Conservation (phyloP, 495 filamentous ascomycete species). For the Aspergillus panamensis region DNA sequence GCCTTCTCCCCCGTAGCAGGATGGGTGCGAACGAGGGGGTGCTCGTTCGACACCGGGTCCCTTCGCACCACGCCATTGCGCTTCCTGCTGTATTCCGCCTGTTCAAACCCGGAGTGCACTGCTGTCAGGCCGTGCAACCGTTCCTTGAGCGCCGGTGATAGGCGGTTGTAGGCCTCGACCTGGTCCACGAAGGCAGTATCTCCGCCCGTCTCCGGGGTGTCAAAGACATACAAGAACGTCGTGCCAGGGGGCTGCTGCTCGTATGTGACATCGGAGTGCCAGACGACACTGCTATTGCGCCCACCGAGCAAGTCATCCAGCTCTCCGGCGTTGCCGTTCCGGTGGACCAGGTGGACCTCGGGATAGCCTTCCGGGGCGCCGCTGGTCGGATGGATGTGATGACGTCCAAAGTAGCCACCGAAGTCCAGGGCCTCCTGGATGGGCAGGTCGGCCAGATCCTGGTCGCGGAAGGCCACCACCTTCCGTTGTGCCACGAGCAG, state of each 20-base stretch:
- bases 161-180: slow-evolving; percentile 72
- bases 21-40: slow-evolving; percentile 78
- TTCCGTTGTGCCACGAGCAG: slow-evolving; percentile 74
- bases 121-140: slow-evolving; percentile 74
- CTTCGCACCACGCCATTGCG: slow-evolving; percentile 62
- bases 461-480: slow-evolving; percentile 75
- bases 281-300: slow-evolving; percentile 65
- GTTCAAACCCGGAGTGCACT: slow-evolving; percentile 68
- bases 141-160: slow-evolving; percentile 67
- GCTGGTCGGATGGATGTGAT: slow-evolving; percentile 78
- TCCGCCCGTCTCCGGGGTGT: slow-evolving; percentile 70
- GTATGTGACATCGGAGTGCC: slow-evolving; percentile 82
- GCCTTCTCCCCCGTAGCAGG: slow-evolving; percentile 80
- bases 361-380: slow-evolving; percentile 68
- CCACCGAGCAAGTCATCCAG: slow-evolving; percentile 57
- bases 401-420: slow-evolving; percentile 73
- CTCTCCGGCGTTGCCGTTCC: slow-evolving; percentile 59
- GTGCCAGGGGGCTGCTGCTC: slow-evolving; percentile 83
- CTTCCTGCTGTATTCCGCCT: slow-evolving; percentile 54
- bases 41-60: slow-evolving; percentile 65
- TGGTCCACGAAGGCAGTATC: slow-evolving; percentile 75
- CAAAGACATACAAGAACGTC: slow-evolving; percentile 76
- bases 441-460: slow-evolving; percentile 72
- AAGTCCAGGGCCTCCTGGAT: slow-evolving; percentile 62
- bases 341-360: slow-evolving; percentile 76